Evolutionary conservation across 805 yeast species (phyloP), one percentile per base, ranked within the genome.

Genomic region (Candida gorgasii): DNA sequence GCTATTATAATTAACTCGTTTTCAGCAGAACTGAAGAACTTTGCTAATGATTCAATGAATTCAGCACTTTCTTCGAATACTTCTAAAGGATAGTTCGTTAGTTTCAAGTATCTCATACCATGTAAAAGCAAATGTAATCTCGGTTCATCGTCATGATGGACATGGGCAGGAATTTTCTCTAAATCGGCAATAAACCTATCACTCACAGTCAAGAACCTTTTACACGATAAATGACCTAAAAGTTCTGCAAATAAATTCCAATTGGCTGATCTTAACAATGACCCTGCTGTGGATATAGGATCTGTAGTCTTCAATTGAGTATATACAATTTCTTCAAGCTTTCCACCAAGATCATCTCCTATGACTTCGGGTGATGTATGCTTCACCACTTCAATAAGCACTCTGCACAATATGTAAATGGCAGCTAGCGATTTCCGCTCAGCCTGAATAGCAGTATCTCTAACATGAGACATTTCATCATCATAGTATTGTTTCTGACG

Each of bases 11-110:
- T 72, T 3, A 81, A 73, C 39, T 80, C 80, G 48, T 84, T 86
- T 28, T 75, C 79, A 1, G 95, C 76, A 32, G 73, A 68, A 30
- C 72, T 64, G 60, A 86, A 90, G 55, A 93, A 93, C 57, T 92
- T 90, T 1, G 92, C 87, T 30, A 93, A 63, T 12, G 96, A 86
- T 47, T 82, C 84, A 47, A 92, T 65, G 55, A 92, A 93, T 47
- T 89, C 96, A 0, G 97, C 96, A 50, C 90, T 79, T 52, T 93
- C 98, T 62, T 93, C 99, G 54, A 95, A 84, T 28, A 73, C 77
- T 46, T 93, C 97, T 50, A 92, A 72, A 0, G 99, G 97, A 50
- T 86, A 86, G 50, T 89, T 84, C 38, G 82, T 81, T 37, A 93
- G 67, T 47, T 79, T 80, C 40, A 93, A 63, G 54, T 87, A 86